Evolutionary conservation across 192 early-diverging fungal species (phyloP), one percentile per base, ranked within the genome.

Genomic region (Funneliformis geosporum): DNA sequence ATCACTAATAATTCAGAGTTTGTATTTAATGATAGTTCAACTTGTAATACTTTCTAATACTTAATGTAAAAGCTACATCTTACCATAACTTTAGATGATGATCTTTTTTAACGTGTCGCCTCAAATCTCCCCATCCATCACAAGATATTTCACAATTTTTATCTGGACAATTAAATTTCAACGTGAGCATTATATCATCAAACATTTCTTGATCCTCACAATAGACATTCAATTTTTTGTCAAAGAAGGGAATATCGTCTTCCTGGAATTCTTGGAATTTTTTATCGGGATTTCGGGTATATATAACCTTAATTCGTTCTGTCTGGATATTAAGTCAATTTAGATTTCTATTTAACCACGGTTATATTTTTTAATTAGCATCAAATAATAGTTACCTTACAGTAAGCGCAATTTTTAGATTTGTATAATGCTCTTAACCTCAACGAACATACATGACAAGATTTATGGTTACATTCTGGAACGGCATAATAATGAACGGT

Each of bases 391-490:
- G 0, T 70, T 82, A 93, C 94, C 88, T 99, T 99, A 89, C 97
- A 99, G 82, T 92, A 92, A 44, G 95, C 92, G 81, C 97, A 99
- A 28, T 91, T 89, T 60, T 91, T 91, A 46, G 88, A 90, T 83
- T 97, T 93, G 83, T 97, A 97, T 18, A 98, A 84, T 21, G 94
- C 93, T 59, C 97, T 88, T 59, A 99, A 85, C 44, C 97, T 88
- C 39, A 99, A 85, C n/a, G 91, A 93, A 82, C 97, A 99, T 21
- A 94, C 83, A 77, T 97, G 95, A 84, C 97, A 99, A 1, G 94
- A 93, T n/a, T 91, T 87, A 83, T 99, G 97, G 79, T 98, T 94
- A 83, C 97, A 99, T 68, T 90, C 88, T 2, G 94, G 92, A 43
- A 99, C 85, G 8, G 96, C 94, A 82, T 93, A 95, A 68, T 89